Base-by-base conservation (phyloP, 2,329 filamentous ascomycete species). In the Neonectria coccinea region DNA sequence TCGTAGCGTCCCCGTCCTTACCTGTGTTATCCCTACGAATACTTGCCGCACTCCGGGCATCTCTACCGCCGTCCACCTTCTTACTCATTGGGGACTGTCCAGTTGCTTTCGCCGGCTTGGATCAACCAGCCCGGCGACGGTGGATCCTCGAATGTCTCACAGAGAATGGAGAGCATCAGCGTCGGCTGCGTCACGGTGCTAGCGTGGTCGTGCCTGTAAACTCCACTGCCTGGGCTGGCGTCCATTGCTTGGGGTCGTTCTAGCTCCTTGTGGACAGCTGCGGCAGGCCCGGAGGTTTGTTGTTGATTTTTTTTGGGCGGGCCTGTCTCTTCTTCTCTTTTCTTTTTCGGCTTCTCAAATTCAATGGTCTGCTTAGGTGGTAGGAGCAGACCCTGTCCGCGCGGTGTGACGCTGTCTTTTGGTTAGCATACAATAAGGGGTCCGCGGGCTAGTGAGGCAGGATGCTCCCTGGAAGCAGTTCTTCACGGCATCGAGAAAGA, bases 141-240 rank as follows among this genome's bases (percentile, higher is more conserved):
- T 61, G 64, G 64, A 63, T 61, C 55, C 57, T 41, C 44, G 55
- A 44, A 69, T 61, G 61, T 72, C 70, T 71, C 65, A 70, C 63
- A 63, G 55, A 57, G 39, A 62, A n/a, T n/a, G n/a, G n/a, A 36
- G 36, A 39, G 14, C 5, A 39, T n/a, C 39, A 42, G 50, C 39
- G 50, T 50, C 50, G 51, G 51, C 64, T 55, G 44, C 58, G 55
- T 62, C 53, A 56, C 58, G 44, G 54, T 67, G 55, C 52, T 66
- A 59, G 54, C 52, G 45, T 18, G 54, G 42, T 41, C 14, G 42
- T 41, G 18, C 31, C 2, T n/a, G 36, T 39, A 39, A 56, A 56
- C 59, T 60, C 65, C 50, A 57, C 56, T 29, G 14, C 47, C 16
- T 27, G 22, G 51, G 29, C 41, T 41, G 54, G 22, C 20, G 29